phyloP scores from a whole-genome alignment of 2,329 filamentous ascomycete species.

The Paramyrothecium sp. region DNA sequence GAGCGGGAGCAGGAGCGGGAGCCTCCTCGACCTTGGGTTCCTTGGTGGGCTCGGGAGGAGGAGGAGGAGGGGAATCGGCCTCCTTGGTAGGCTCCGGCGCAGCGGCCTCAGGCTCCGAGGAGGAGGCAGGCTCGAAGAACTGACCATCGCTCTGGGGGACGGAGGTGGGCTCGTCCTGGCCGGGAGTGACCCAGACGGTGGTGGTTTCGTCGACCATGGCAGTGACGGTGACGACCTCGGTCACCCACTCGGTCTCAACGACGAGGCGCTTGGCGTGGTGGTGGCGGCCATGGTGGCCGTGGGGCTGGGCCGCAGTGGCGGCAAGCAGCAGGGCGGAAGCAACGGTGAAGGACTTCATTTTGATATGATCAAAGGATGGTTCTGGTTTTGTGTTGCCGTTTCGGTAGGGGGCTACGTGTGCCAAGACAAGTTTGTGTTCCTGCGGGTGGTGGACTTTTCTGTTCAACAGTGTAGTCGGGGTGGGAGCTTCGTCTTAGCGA shows the following conservation, averaged over 20 bases:
- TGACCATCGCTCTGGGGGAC: slow-evolving; percentile 20
- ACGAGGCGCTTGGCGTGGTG: slow-evolving; percentile 37
- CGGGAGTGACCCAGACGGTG: slow-evolving; percentile 42
- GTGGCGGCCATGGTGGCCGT: slow-evolving; percentile 37
- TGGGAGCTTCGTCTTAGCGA: too few relatives aligned
- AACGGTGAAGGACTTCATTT: slow-evolving; percentile 40
- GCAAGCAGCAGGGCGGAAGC: slow-evolving; percentile 32
- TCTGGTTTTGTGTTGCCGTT: slow-evolving; percentile 9
- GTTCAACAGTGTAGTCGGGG: slow-evolving; percentile 1
- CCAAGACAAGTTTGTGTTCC: not conserved
- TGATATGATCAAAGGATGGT: slow-evolving; percentile 11
- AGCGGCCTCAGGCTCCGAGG: slow-evolving; percentile 11
- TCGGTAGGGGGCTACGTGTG: slow-evolving; percentile 8
- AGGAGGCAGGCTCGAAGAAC: slow-evolving; percentile 25
- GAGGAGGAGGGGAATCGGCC: slow-evolving; percentile 17
- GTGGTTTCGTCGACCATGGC: slow-evolving; percentile 46
- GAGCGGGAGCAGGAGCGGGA: slow-evolving; percentile 17
- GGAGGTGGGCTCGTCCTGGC: slow-evolving; percentile 21
- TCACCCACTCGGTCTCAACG: slow-evolving; percentile 50
- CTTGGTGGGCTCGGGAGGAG: slow-evolving; percentile 7
- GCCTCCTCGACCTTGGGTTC: not conserved
- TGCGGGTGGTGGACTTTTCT: too few relatives aligned
- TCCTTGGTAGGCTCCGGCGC: slow-evolving; percentile 18
- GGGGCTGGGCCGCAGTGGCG: slow-evolving; percentile 51
- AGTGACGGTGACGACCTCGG: slow-evolving; percentile 45